These are phyloP conservation scores for Mycena amicta DNA, from an alignment of 768 basidiomycete species.

Conservation along the genomic window DNA sequence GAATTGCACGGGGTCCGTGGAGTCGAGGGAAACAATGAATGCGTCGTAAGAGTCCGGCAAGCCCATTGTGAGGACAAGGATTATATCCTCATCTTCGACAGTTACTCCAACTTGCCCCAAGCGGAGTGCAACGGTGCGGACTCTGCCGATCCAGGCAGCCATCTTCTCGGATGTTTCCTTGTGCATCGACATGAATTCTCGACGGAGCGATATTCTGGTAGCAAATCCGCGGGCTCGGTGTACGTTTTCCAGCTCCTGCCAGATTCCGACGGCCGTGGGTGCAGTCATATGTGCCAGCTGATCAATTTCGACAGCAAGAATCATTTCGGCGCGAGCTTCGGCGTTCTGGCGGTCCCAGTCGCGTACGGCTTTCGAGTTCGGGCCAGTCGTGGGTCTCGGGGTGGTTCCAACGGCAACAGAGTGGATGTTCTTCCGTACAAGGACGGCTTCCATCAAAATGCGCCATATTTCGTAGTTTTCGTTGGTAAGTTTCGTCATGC, in stretches of 20 bases:
- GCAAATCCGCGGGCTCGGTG: too few relatives aligned
- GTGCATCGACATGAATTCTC: conserved; percentile 23
- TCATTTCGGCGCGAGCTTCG: too few relatives aligned
- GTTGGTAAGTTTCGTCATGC: conserved; percentile 7
- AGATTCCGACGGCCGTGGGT: too few relatives aligned
- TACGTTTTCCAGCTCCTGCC: too few relatives aligned
- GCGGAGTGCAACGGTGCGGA: conserved; percentile 20
- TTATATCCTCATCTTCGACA: conserved; percentile 28
- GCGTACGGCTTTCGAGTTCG: not conserved
- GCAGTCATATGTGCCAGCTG: too few relatives aligned
- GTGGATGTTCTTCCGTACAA: too few relatives aligned
- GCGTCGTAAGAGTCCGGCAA: conserved; percentile 12
- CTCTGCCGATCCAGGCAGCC: conserved; percentile 29
- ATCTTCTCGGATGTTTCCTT: conserved; percentile 24
- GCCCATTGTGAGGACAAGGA: conserved; percentile 29
- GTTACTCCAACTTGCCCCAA: conserved; percentile 19
- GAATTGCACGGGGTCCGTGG: conserved; percentile 15
- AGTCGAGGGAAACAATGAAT: conserved; percentile 21
- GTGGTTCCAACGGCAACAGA: too few relatives aligned
- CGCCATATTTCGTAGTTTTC: conserved; percentile 14
- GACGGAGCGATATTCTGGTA: conserved; percentile 24
- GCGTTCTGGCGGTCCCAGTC: conserved; percentile 11
- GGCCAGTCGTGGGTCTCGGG: too few relatives aligned
- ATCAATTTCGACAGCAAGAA: conserved; percentile 25
- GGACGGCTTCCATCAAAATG: too few relatives aligned